Percentiles rank a stretch among this genome's conserved stretches.
phyloP scores from a whole-genome alignment of 768 basidiomycete species.

The Lenzites betulinus region DNA sequence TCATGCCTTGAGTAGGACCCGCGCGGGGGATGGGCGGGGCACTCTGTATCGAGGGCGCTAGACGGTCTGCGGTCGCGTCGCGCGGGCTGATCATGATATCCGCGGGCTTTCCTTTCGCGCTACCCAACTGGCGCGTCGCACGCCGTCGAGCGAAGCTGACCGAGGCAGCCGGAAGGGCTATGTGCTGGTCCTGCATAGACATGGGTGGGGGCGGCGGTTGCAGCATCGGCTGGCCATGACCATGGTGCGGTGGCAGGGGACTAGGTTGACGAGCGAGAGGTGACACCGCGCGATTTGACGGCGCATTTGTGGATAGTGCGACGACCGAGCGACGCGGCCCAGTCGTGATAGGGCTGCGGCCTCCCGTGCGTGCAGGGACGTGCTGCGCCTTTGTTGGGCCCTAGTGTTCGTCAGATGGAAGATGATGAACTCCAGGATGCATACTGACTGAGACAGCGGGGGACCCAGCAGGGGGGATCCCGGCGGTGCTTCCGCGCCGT shows the following conservation, averaged over 20 bases:
- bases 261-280: conserved; percentile 35
- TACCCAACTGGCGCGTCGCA: conserved; percentile 59
- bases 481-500: conserved; percentile 58
- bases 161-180: conserved; percentile 62
- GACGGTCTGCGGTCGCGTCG: conserved; percentile 53
- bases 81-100: conserved; percentile 79
- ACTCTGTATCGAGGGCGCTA: conserved; percentile 72
- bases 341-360: conserved; percentile 42
- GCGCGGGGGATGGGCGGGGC: conserved; percentile 68
- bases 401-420: conserved; percentile 25
- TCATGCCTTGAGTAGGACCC: conserved; percentile 27
- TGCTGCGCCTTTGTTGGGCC: neutral
- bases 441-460: conserved; percentile 29
- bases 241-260: conserved; percentile 32
- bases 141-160: conserved; percentile 80
- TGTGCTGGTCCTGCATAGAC: conserved; percentile 31
- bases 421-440: conserved; percentile 13
- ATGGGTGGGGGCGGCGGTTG: conserved; percentile 24
- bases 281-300: conserved; percentile 38
- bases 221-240: conserved; percentile 22
- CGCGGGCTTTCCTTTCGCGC: conserved; percentile 68
- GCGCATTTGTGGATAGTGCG: conserved; percentile 25
- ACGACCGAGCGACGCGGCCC: conserved; percentile 29
- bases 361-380: conserved; percentile 12
- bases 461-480: conserved; percentile 25